Conservation (phyloP, 768 basidiomycete species). For the Lactarius vividus region DNA sequence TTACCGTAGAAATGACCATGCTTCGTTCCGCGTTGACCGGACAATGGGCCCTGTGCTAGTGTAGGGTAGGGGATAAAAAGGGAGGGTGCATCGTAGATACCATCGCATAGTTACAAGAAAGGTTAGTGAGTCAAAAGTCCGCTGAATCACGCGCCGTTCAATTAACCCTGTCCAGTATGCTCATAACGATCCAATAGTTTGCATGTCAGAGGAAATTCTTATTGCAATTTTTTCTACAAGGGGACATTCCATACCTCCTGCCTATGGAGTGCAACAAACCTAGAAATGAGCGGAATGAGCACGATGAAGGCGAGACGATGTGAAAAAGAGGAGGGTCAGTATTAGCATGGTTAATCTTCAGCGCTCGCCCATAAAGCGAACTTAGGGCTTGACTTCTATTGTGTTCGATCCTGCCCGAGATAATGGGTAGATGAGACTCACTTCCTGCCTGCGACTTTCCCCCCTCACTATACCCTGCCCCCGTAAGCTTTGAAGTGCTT, state of each 20-base stretch:
- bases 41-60: background rate
- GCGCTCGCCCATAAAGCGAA: constrained; percentile 61
- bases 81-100: background rate
- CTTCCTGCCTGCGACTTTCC: background rate
- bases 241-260: too few relatives aligned
- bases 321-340: constrained; percentile 45
- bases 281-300: constrained; percentile 14
- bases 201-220: background rate
- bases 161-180: background rate
- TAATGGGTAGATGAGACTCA: constrained; percentile 36
- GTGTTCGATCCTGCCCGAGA: constrained; percentile 55
- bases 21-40: background rate
- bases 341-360: constrained; percentile 85
- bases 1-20: background rate
- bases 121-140: background rate
- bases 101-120: background rate
- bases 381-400: constrained; percentile 92
- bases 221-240: background rate
- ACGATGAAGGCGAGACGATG: constrained; percentile 29
- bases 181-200: background rate
- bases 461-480: background rate
- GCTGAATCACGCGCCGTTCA: background rate
- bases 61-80: background rate
- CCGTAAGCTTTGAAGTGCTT: background rate
- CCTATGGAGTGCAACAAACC: background rate